A percentile compares a stretch with the other conserved stretches of the same genome.
Evolutionary conservation across 2,329 filamentous ascomycete species (phyloP).

Genomic region (Trichoderma asperellum): DNA sequence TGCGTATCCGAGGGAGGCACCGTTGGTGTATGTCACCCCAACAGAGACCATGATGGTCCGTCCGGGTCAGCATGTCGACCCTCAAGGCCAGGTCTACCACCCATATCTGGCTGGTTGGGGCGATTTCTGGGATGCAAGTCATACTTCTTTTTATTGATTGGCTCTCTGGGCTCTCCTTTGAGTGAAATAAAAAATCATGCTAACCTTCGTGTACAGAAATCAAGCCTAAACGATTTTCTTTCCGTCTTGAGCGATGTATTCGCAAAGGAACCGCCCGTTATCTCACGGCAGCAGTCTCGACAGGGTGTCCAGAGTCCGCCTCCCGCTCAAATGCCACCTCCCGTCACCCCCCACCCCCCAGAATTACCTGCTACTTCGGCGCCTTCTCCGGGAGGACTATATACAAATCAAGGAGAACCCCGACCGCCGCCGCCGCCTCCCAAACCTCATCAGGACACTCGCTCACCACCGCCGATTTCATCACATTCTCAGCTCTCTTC

Average conservation of each 20-base stretch:
- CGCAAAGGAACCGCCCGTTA: slow-evolving; percentile 90
- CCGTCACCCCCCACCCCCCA: slow-evolving; percentile 72
- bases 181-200: slow-evolving; percentile 19
- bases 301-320: slow-evolving; percentile 38
- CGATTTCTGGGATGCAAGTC: slow-evolving; percentile 83
- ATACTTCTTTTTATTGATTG: background rate
- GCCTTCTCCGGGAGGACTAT: slow-evolving; percentile 43
- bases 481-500: slow-evolving; percentile 37
- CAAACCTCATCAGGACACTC: slow-evolving; percentile 40
- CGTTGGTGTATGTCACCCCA: slow-evolving; percentile 86
- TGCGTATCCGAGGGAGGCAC: slow-evolving; percentile 82
- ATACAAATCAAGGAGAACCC: slow-evolving; percentile 40
- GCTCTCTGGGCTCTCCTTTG: background rate
- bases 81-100: slow-evolving; percentile 92
- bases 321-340: slow-evolving; percentile 57
- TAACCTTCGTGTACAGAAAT: slow-evolving; percentile 60
- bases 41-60: slow-evolving; percentile 86
- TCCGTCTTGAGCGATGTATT: slow-evolving; percentile 84
- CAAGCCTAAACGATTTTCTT: slow-evolving; percentile 80
- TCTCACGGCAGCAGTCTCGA: slow-evolving; percentile 66
- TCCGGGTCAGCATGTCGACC: slow-evolving; percentile 91
- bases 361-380: slow-evolving; percentile 54
- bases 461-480: slow-evolving; percentile 35
- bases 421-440: slow-evolving; percentile 58
- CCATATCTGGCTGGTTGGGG: slow-evolving; percentile 91